Conservation (phyloP, 352 stramenopile species). For the Phytophthora melonis region DNA sequence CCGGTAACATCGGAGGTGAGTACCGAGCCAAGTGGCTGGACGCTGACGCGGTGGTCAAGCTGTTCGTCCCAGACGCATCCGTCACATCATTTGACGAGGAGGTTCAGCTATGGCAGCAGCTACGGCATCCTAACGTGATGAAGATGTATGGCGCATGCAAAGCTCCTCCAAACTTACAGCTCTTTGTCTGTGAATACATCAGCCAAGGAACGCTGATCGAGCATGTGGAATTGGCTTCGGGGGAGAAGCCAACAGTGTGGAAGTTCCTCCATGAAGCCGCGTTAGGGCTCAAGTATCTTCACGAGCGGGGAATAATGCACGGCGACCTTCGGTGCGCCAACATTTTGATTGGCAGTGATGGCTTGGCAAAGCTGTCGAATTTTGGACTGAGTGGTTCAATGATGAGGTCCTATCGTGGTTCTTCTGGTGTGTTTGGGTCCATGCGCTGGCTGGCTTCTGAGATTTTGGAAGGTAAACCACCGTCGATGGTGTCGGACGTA, state of each 20-base stretch:
- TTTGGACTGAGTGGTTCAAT: constrained; percentile 32
- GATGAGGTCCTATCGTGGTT: not conserved
- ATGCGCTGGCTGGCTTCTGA: constrained; percentile 28
- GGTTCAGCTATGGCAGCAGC: constrained; percentile 16
- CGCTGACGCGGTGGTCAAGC: constrained; percentile 22
- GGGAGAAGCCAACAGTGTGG: constrained; percentile 1
- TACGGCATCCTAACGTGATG: constrained; percentile 35
- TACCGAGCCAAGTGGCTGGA: constrained; percentile 29
- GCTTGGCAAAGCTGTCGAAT: constrained; percentile 36
- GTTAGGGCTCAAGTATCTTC: constrained; percentile 16
- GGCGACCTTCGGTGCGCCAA: constrained; percentile 41
- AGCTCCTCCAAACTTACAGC: constrained; percentile 5
- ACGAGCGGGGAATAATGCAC: constrained; percentile 23
- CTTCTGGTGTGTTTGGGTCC: not conserved
- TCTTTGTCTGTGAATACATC: constrained; percentile 28
- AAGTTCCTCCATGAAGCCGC: constrained; percentile 19
- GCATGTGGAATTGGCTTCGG: not conserved
- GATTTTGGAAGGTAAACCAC: not conserved
- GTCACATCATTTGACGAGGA: constrained; percentile 4
- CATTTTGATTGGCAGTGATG: constrained; percentile 36
- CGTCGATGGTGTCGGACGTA: constrained; percentile 20
- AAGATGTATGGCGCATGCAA: constrained; percentile 29
- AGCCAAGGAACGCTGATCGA: constrained; percentile 12
- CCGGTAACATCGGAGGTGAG: constrained; percentile 9
- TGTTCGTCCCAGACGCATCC: constrained; percentile 9